Evolutionary conservation across 1,139 yeast species (phyloP).

Genomic region (Saccharomyces pastorianus): DNA sequence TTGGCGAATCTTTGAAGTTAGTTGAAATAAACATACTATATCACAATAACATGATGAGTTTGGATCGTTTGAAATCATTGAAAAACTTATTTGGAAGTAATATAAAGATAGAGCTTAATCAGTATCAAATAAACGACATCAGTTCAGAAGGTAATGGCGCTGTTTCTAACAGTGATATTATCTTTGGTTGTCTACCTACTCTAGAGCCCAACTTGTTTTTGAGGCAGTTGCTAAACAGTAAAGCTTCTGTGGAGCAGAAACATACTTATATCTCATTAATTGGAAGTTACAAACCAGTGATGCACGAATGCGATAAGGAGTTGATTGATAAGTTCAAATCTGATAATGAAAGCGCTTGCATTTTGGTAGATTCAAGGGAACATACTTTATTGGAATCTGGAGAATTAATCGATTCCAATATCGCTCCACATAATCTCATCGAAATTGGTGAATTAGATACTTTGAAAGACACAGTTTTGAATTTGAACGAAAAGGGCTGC

Average conservation of each 20-base stretch:
- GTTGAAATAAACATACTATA: constrained; percentile 41
- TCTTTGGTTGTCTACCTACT: constrained; percentile 56
- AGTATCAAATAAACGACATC: constrained; percentile 19
- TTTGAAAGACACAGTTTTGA: constrained; percentile 4
- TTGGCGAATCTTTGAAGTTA: constrained; percentile 10
- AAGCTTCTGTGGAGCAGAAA: constrained; percentile 14
- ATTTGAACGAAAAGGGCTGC: constrained; percentile 5
- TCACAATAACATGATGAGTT: constrained; percentile 38
- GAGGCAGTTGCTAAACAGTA: constrained; percentile 33
- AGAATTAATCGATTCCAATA: constrained; percentile 44
- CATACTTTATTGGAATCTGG: constrained; percentile 59
- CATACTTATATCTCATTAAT: constrained; percentile 47
- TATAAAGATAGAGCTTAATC: constrained; percentile 7
- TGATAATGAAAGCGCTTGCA: constrained; percentile 23
- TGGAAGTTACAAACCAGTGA: constrained; percentile 62
- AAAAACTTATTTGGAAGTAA: constrained; percentile 2
- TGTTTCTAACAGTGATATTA: constrained; percentile 33
- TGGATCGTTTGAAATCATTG: constrained; percentile 29
- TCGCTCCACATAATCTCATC: constrained; percentile 34
- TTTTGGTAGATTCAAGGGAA: constrained; percentile 53
- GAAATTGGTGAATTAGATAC: constrained; percentile 38
- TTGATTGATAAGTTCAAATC: constrained; percentile 30
- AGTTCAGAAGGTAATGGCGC: constrained; percentile 7
- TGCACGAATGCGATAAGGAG: constrained; percentile 53
- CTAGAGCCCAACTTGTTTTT: constrained; percentile 40